A percentile compares a stretch with the other conserved stretches of the same genome.
These are phyloP conservation scores for Gossypium turneri DNA, from an alignment of 345 rosid species.

Conservation along the genomic window DNA sequence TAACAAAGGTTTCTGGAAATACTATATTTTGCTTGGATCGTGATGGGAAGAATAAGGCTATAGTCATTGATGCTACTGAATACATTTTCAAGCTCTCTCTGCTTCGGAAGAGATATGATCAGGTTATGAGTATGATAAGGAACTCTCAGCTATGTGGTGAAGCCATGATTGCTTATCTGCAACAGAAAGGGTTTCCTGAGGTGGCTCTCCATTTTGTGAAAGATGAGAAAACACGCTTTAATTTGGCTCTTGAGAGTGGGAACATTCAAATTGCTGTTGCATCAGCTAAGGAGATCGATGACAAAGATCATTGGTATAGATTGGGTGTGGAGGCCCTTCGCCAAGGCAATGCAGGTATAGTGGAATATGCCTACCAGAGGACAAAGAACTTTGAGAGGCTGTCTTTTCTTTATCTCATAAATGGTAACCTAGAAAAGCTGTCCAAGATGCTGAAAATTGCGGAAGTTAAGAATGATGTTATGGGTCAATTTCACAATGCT, in stretches of 20 bases:
- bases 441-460: slow-evolving; percentile 91
- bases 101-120: slow-evolving; percentile 73
- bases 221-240: slow-evolving; percentile 90
- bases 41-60: slow-evolving; percentile 70
- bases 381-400: slow-evolving; percentile 11
- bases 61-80: slow-evolving; percentile 76
- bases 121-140: slow-evolving; percentile 94
- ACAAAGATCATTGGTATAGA: slow-evolving; percentile 87
- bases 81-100: slow-evolving; percentile 83
- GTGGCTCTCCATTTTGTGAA: slow-evolving; percentile 80
- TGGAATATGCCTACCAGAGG: too few relatives aligned
- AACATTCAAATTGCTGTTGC: slow-evolving; percentile 35
- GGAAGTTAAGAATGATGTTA: slow-evolving; percentile 67
- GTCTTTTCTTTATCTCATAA: slow-evolving; percentile 83
- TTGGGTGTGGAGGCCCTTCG: slow-evolving; percentile 98
- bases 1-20: slow-evolving; percentile 67
- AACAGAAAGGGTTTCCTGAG: slow-evolving; percentile 37
- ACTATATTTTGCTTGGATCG: slow-evolving; percentile 78
- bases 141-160: slow-evolving; percentile 94
- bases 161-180: slow-evolving; percentile 94
- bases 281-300: slow-evolving; percentile 68
- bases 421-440: slow-evolving; percentile 80
- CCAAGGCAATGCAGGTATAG: slow-evolving; percentile 34
- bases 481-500: too few relatives aligned
- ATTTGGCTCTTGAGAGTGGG: slow-evolving; percentile 92